Conservation (phyloP, 2,329 filamentous ascomycete species). For the Cercospora brassicicola region DNA sequence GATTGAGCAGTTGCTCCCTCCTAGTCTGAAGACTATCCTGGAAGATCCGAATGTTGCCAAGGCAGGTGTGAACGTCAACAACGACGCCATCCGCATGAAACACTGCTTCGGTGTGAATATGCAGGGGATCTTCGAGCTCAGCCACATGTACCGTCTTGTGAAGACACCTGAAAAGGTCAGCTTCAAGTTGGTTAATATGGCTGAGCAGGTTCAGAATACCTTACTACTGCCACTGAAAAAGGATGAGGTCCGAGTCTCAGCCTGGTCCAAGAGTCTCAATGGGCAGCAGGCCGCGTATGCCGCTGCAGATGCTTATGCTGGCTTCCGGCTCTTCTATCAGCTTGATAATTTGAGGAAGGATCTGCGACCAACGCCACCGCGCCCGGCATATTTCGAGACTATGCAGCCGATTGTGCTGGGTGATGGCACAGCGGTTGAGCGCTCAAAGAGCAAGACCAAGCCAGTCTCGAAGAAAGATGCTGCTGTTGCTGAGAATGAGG, state of each 20-base stretch:
- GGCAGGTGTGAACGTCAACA: slow-evolving; percentile 72
- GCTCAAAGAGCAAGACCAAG: slow-evolving; percentile 8
- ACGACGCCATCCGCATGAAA: slow-evolving; percentile 63
- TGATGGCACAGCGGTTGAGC: slow-evolving; percentile 40
- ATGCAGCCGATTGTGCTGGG: slow-evolving; percentile 62
- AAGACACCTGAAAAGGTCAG: slow-evolving; percentile 64
- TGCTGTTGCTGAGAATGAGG: slow-evolving; percentile 25
- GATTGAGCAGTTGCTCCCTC: slow-evolving; percentile 62
- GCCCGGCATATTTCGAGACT: slow-evolving; percentile 68
- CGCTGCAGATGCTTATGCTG: slow-evolving; percentile 80
- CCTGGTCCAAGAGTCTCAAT: slow-evolving; percentile 68
- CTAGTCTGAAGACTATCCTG: slow-evolving; percentile 69
- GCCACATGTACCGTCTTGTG: slow-evolving; percentile 76
- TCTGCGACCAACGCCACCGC: slow-evolving; percentile 68
- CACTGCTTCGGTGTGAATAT: slow-evolving; percentile 66
- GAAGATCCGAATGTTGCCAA: slow-evolving; percentile 71
- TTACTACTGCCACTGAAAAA: slow-evolving; percentile 76
- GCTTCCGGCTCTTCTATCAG: slow-evolving; percentile 68
- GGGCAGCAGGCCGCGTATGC: slow-evolving; percentile 70
- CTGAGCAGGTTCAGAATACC: slow-evolving; percentile 67
- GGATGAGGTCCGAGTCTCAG: slow-evolving; percentile 68
- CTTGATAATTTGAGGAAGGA: slow-evolving; percentile 67
- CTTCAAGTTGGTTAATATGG: slow-evolving; percentile 65
- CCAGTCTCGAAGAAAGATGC: slow-evolving; percentile 18
- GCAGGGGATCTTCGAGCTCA: slow-evolving; percentile 74